Percentiles rank a stretch among this genome's conserved stretches.
Conservation (phyloP, 768 basidiomycete genomes). For the Lyophyllum atratum region DNA sequence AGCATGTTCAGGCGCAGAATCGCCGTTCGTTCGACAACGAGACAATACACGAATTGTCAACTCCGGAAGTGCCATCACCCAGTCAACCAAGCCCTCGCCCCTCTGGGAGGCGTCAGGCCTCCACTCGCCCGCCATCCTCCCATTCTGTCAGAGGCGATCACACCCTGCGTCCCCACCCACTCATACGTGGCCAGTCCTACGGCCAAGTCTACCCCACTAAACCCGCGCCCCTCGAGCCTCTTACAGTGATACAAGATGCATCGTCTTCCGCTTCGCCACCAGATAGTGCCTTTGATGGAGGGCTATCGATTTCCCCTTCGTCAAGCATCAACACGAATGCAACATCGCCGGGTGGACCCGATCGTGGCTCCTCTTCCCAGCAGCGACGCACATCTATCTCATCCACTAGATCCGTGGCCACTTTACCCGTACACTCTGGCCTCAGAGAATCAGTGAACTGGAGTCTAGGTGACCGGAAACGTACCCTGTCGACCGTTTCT, state of each 20-base stretch:
- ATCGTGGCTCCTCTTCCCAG: slow-evolving; percentile 32
- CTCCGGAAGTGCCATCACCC: slow-evolving; percentile 18
- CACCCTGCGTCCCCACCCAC: slow-evolving; percentile 67
- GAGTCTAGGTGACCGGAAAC: slow-evolving; percentile 42
- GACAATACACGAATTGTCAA: background rate
- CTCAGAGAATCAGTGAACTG: slow-evolving; percentile 28
- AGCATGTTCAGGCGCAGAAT: slow-evolving; percentile 9
- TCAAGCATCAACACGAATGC: slow-evolving; percentile 30
- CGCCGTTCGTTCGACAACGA: slow-evolving; percentile 3
- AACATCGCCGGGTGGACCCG: slow-evolving; percentile 25
- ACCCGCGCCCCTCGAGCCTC: slow-evolving; percentile 57
- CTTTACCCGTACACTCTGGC: slow-evolving; percentile 48
- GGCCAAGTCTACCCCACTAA: slow-evolving; percentile 50
- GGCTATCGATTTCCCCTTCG: slow-evolving; percentile 33
- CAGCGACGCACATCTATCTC: slow-evolving; percentile 49
- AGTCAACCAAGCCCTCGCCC: slow-evolving; percentile 29
- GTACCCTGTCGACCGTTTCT: slow-evolving; percentile 61
- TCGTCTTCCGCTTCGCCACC: slow-evolving; percentile 45
- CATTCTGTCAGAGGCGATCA: slow-evolving; percentile 48
- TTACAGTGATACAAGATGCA: slow-evolving; percentile 58
- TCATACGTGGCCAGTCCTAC: slow-evolving; percentile 74
- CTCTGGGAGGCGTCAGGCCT: slow-evolving; percentile 39
- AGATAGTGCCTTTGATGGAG: slow-evolving; percentile 19
- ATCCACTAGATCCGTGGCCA: slow-evolving; percentile 59
- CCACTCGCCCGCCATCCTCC: slow-evolving; percentile 63